These are phyloP conservation scores for Hortiboletus rubellus DNA, from an alignment of 1,284 basidiomycete genomes.

Conservation along the genomic window DNA sequence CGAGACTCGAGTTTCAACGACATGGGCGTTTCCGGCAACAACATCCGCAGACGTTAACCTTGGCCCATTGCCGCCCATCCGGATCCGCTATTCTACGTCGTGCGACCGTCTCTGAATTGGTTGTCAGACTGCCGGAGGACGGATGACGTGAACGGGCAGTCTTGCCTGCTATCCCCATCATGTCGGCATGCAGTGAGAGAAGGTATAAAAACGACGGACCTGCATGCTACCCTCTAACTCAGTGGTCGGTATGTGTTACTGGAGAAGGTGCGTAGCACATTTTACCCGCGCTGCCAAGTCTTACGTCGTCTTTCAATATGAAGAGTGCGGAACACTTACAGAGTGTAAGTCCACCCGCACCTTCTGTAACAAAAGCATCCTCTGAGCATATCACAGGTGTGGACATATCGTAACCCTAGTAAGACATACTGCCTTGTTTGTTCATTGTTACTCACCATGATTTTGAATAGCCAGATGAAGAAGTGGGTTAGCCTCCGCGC, in stretches of 20 bases:
- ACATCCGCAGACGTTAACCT: conserved; percentile 8
- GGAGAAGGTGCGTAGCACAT: conserved; percentile 36
- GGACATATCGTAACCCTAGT: conserved; percentile 59
- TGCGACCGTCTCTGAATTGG: conserved; percentile 33
- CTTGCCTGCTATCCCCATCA: conserved; percentile 34
- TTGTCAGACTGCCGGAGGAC: conserved; percentile 25
- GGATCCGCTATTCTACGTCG: conserved; percentile 30
- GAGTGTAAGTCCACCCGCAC: conserved; percentile 35
- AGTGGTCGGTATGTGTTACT: conserved; percentile 43
- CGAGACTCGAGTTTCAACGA: conserved; percentile 27
- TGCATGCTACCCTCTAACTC: conserved; percentile 16
- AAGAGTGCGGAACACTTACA: conserved; percentile 56
- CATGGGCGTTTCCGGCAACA: conserved; percentile 29
- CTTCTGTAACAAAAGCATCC: not conserved
- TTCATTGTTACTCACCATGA: conserved; percentile 9
- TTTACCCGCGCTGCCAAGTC: not conserved
- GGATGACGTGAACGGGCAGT: conserved; percentile 33
- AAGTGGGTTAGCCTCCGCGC: conserved; percentile 40
- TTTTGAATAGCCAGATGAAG: conserved; percentile 56
- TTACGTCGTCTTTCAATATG: conserved; percentile 3
- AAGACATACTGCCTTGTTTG: conserved; percentile 23
- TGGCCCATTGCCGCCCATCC: conserved; percentile 16
- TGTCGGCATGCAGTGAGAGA: conserved; percentile 23
- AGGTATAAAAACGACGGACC: conserved; percentile 32
- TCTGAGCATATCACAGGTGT: conserved; percentile 44